Evolutionary conservation across 208 protist genomes (phyloP), one percentile per base, ranked within the genome.

Genomic region (Baffinella frigidus): DNA sequence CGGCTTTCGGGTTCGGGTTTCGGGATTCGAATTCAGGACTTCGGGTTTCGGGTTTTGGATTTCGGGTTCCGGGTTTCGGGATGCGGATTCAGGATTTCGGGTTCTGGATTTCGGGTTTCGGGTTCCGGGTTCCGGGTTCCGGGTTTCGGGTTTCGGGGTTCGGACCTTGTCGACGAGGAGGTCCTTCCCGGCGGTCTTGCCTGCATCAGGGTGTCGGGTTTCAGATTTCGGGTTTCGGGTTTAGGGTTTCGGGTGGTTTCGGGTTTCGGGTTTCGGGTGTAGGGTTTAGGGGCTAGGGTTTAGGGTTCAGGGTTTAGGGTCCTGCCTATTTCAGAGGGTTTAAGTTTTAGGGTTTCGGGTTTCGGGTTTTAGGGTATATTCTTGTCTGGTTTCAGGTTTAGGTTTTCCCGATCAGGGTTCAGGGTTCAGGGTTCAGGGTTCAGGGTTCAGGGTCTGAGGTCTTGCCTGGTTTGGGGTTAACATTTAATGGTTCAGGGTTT

Each of bases 91-190:
- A n/a, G n/a, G n/a, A n/a, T n/a, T n/a, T n/a, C n/a, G n/a, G n/a
- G n/a, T n/a, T n/a, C n/a, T n/a, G n/a, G n/a, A n/a, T n/a, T n/a
- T n/a, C n/a, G n/a, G n/a, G n/a, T n/a, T n/a, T n/a, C n/a, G n/a
- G n/a, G n/a, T n/a, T n/a, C n/a, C n/a, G n/a, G n/a, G n/a, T n/a
- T n/a, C n/a, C n/a, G n/a, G n/a, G n/a, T n/a, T n/a, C n/a, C n/a
- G n/a, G n/a, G n/a, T n/a, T n/a, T n/a, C n/a, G n/a, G n/a, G n/a
- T n/a, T n/a, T n/a, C n/a, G n/a, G n/a, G n/a, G n/a, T n/a, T n/a
- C n/a, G n/a, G n/a, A n/a, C n/a, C 77, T 87, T 87, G 36, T 87
- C 41, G 3, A 87, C 77, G 5, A 87, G 77, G 5, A 87, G 44
- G 27, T 45, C 77, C 77, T 87, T 87, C 7, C 77, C 77, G 30